phyloP scores from a whole-genome alignment of 1,284 basidiomycete species.

The Chalciporus piperatoides region DNA sequence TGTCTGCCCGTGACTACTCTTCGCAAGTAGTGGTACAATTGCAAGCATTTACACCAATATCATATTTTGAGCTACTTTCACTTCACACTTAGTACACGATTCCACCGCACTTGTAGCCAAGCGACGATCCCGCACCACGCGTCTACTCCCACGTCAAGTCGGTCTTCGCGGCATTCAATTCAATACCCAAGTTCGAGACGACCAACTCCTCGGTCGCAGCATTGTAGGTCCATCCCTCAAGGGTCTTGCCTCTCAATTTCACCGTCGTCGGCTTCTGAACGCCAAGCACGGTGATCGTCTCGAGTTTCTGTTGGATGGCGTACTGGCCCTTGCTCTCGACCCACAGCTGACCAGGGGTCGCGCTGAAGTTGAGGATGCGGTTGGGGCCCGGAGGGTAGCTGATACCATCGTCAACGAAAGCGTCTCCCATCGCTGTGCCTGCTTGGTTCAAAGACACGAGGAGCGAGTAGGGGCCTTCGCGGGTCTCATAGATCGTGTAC shows the following conservation, averaged over 20 bases:
- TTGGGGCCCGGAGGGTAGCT: conserved; percentile 50
- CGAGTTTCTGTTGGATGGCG: conserved; percentile 40
- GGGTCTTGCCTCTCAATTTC: conserved; percentile 28
- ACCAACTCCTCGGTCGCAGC: conserved; percentile 34
- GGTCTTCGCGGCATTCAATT: conserved; percentile 32
- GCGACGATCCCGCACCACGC: background rate
- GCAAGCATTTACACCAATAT: too few species aligned
- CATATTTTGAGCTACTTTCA: too few species aligned
- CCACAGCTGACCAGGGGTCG: conserved; percentile 30
- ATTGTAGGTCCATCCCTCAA: conserved; percentile 36
- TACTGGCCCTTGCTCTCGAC: conserved; percentile 44
- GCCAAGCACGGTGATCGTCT: conserved; percentile 49
- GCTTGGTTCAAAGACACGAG: conserved; percentile 43
- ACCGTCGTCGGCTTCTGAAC: conserved; percentile 37
- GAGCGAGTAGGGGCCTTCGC: conserved; percentile 41
- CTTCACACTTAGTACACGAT: too few species aligned
- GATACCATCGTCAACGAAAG: conserved; percentile 55
- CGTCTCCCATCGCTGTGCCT: conserved; percentile 43
- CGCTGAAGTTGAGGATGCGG: conserved; percentile 42
- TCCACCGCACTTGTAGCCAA: background rate
- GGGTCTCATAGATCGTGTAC: conserved; percentile 51
- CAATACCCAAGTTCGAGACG: conserved; percentile 27
- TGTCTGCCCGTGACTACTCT: too few species aligned
- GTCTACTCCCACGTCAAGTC: conserved; percentile 27
- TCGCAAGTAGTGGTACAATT: too few species aligned